A percentile compares a stretch with the other conserved stretches of the same genome.
phyloP scores from a whole-genome alignment of 2,329 filamentous ascomycete species.

The Spiromastix sp. region DNA sequence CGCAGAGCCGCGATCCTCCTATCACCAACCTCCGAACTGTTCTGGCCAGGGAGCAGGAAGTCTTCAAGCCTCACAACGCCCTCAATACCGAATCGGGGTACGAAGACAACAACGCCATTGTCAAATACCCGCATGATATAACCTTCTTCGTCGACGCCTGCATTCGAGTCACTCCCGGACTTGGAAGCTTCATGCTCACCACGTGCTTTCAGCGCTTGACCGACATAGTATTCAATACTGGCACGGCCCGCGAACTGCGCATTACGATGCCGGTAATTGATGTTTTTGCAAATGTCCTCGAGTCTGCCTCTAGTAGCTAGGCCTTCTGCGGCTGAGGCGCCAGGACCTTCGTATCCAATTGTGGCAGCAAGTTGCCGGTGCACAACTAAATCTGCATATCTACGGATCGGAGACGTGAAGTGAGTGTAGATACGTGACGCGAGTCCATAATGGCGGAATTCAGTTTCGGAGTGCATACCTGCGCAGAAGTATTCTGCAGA shows the following conservation, averaged over 20 bases:
- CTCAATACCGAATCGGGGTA: constrained; percentile 92
- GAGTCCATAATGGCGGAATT: constrained; percentile 94
- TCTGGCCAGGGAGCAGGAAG: constrained; percentile 47
- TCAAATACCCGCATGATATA: constrained; percentile 97
- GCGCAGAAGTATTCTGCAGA: constrained; percentile 97
- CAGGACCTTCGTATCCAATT: constrained; percentile 65
- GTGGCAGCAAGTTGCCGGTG: constrained; percentile 91
- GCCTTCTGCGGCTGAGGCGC: constrained; percentile 63
- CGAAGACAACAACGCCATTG: constrained; percentile 94
- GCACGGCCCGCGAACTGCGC: constrained; percentile 91
- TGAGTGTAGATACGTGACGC: constrained; percentile 97
- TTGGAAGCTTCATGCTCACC: constrained; percentile 34
- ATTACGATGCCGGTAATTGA: constrained; percentile 94
- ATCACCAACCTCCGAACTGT: constrained; percentile 13
- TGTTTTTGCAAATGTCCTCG: constrained; percentile 93
- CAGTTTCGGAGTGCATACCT: constrained; percentile 81
- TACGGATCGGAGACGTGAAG: constrained; percentile 93
- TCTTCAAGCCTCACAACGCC: constrained; percentile 79
- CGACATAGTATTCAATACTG: constrained; percentile 95
- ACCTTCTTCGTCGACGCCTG: constrained; percentile 65
- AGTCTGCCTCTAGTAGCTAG: constrained; percentile 74
- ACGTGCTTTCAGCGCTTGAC: constrained; percentile 78
- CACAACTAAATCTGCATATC: constrained; percentile 92
- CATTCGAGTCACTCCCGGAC: constrained; percentile 15
- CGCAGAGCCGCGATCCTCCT: constrained; percentile 34